Conservation (phyloP, 371 early-diverging fungal species). For the Mucor circinelloides region DNA sequence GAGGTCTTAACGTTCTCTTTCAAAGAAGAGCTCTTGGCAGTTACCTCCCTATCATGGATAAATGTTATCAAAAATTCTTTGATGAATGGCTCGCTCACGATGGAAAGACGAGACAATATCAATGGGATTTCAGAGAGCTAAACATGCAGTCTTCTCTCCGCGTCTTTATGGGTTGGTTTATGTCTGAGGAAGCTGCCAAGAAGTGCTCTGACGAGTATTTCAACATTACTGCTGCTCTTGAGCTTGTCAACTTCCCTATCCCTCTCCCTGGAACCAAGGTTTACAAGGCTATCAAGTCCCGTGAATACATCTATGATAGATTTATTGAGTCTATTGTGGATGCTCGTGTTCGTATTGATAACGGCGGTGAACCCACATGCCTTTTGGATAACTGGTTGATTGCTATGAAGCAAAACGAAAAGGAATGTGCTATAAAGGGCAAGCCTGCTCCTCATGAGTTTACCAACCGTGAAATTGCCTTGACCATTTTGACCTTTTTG, state of each 20-base stretch:
- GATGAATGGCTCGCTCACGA: constrained; percentile 26
- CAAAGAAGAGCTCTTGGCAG: constrained; percentile 26
- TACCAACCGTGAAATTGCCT: constrained; percentile 26
- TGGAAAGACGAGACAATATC: constrained; percentile 19
- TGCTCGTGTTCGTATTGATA: constrained; percentile 21
- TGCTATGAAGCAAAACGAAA: constrained; percentile 22
- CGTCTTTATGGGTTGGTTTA: constrained; percentile 37
- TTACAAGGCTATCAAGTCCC: constrained; percentile 34
- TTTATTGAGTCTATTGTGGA: constrained; percentile 28
- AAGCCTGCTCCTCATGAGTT: constrained; percentile 26
- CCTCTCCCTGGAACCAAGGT: constrained; percentile 41
- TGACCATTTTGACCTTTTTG: constrained; percentile 29
- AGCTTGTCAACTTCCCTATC: constrained; percentile 39
- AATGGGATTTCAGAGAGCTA: constrained; percentile 28
- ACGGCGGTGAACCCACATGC: constrained; percentile 17
- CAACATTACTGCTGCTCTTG: constrained; percentile 38
- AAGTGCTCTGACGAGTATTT: constrained; percentile 36
- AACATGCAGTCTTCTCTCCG: constrained; percentile 32
- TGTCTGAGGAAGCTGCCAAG: constrained; percentile 26
- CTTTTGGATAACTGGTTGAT: constrained; percentile 28
- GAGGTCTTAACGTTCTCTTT: constrained; percentile 30
- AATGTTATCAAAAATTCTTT: constrained; percentile 21
- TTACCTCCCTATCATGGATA: constrained; percentile 24
- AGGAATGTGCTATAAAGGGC: constrained; percentile 7
- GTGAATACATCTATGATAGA: constrained; percentile 29